Evolutionary conservation across 805 yeast species (phyloP).

Genomic region (Ogataea corticis): DNA sequence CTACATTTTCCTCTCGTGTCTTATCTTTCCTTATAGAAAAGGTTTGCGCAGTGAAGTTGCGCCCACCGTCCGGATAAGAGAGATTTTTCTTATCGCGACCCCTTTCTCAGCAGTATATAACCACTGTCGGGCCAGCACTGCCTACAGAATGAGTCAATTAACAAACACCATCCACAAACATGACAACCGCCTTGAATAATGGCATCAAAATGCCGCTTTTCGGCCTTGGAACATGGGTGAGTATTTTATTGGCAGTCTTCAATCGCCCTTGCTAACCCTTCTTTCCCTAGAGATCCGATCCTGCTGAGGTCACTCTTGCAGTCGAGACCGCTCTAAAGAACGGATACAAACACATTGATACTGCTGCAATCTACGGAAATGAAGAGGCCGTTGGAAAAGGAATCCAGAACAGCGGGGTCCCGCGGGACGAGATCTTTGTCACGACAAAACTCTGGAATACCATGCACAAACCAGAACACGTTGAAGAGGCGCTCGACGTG

Average conservation of each 20-base stretch:
- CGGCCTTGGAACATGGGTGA: slow-evolving; percentile 70
- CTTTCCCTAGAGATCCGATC: slow-evolving; percentile 41
- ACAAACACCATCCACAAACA: not conserved
- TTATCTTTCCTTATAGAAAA: too few species aligned
- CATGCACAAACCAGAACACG: slow-evolving; percentile 33
- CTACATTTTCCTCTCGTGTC: too few species aligned
- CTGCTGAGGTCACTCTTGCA: slow-evolving; percentile 53
- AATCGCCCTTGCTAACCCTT: not conserved
- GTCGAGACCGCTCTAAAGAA: slow-evolving; percentile 59
- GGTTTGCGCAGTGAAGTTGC: slow-evolving; percentile 1
- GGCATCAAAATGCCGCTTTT: slow-evolving; percentile 62
- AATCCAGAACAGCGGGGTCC: slow-evolving; percentile 44
- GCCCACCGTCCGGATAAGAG: slow-evolving; percentile 12
- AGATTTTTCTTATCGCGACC: slow-evolving; percentile 5
- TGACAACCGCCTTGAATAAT: slow-evolving; percentile 7
- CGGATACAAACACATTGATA: slow-evolving; percentile 78
- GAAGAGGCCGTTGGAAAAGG: slow-evolving; percentile 64
- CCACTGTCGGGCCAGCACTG: not conserved
- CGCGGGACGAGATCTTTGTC: slow-evolving; percentile 52
- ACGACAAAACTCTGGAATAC: slow-evolving; percentile 65
- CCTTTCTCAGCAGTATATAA: too few species aligned
- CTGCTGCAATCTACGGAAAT: slow-evolving; percentile 68
- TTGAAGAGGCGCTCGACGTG: slow-evolving; percentile 47
- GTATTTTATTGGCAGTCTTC: not conserved
- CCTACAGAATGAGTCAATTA: not conserved